Evolutionary conservation across 1,139 yeast species (phyloP).

Genomic region (Geotrichum macrosporum): DNA sequence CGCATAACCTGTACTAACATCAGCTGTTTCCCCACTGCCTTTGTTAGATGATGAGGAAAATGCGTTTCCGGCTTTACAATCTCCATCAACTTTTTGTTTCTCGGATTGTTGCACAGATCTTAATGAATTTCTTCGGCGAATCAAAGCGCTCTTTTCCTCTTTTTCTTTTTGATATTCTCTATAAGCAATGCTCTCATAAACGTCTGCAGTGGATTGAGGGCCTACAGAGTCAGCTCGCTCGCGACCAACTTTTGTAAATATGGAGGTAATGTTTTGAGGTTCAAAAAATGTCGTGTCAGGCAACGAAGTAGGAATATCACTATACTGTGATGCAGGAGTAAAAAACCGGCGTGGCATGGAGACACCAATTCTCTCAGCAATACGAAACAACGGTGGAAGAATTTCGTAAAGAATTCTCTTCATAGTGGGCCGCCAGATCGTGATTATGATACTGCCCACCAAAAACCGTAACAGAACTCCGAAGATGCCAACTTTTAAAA

Average conservation of each 20-base stretch:
- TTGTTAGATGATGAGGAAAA: neutral
- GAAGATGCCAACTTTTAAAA: neutral
- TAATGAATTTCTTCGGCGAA: neutral
- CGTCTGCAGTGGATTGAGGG: slow-evolving; percentile 44
- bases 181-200: slow-evolving; percentile 41
- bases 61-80: neutral
- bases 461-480: slow-evolving; percentile 42
- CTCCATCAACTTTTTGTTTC: neutral
- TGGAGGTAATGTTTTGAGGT: slow-evolving; percentile 4
- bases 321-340: slow-evolving; percentile 39
- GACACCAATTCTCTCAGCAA: slow-evolving; percentile 36
- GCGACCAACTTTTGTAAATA: slow-evolving; percentile 7
- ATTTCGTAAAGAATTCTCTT: slow-evolving; percentile 41
- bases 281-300: slow-evolving; percentile 9
- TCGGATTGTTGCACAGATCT: neutral
- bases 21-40: slow-evolving; percentile 7
- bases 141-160: neutral
- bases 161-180: slow-evolving; percentile 25
- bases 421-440: slow-evolving; percentile 46
- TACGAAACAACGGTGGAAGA: slow-evolving; percentile 41
- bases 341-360: slow-evolving; percentile 40
- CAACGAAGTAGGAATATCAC: slow-evolving; percentile 31
- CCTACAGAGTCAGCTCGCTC: slow-evolving; percentile 40
- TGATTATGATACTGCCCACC: slow-evolving; percentile 57
- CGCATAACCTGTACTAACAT: slow-evolving; percentile 8